Evolutionary conservation across 257 asterid species (phyloP).

Genomic region (Eucommia ulmoides): DNA sequence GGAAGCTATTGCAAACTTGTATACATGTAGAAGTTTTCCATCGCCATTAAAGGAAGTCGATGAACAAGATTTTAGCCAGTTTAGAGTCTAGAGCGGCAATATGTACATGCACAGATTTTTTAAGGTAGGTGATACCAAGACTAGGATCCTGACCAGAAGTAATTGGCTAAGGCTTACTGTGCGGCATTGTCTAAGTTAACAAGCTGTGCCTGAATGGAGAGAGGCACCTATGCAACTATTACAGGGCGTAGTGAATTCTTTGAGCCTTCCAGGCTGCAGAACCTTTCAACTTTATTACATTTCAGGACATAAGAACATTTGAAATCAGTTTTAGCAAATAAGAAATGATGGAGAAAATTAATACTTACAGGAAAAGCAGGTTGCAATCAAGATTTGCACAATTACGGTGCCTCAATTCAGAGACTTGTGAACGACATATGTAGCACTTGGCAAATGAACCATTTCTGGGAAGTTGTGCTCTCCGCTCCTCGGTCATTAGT

Average conservation of each 20-base stretch:
- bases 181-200: neutral
- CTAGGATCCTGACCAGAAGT: no score
- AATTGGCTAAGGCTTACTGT: no score
- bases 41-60: no score
- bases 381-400: constrained; percentile 96
- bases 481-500: constrained; percentile 16
- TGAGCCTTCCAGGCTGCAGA: neutral
- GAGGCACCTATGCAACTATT: neutral
- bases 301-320: neutral
- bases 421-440: constrained; percentile 50
- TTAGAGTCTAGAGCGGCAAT: no score
- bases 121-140: no score
- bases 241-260: neutral
- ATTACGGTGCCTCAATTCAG: constrained; percentile 78
- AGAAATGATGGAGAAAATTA: neutral
- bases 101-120: no score
- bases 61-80: no score
- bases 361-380: constrained; percentile 86
- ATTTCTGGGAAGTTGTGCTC: constrained; percentile 17
- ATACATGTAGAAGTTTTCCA: no score
- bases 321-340: neutral
- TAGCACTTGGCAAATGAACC: constrained; percentile 60
- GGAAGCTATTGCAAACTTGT: no score
- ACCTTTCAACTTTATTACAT: neutral
- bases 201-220: neutral